Conservation (phyloP, 2,329 filamentous ascomycete species). For the Fusarium brachygibbosum region DNA sequence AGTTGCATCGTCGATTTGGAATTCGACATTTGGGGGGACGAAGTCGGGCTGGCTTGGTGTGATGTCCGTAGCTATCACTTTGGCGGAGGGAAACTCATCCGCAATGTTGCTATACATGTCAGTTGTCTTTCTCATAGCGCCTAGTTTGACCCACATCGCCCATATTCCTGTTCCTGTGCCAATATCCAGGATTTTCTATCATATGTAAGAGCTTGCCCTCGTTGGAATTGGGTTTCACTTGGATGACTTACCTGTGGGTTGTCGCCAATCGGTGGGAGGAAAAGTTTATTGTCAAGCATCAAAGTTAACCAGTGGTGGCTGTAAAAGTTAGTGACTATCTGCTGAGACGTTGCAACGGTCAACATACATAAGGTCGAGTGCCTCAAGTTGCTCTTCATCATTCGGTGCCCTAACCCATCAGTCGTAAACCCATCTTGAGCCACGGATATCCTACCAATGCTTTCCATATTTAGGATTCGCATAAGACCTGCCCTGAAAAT, state of each 20-base stretch:
- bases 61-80: slow-evolving; percentile 42
- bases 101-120: slow-evolving; percentile 25
- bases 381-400: slow-evolving; percentile 44
- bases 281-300: slow-evolving; percentile 43
- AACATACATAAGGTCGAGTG: slow-evolving; percentile 44
- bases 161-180: slow-evolving; percentile 45
- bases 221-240: accelerated
- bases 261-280: slow-evolving; percentile 37
- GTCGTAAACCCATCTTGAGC: accelerated
- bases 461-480: slow-evolving; percentile 47
- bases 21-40: slow-evolving; percentile 55
- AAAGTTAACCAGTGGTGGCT: slow-evolving; percentile 45
- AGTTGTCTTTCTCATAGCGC: accelerated
- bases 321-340: accelerated
- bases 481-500: slow-evolving; percentile 42
- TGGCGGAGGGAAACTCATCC: slow-evolving; percentile 43
- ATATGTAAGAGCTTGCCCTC: not conserved
- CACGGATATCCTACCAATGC: slow-evolving; percentile 27
- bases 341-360: accelerated
- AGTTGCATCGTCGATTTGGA: slow-evolving; percentile 55
- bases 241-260: slow-evolving; percentile 26
- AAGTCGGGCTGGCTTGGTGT: slow-evolving; percentile 41
- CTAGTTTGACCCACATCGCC: slow-evolving; percentile 31
- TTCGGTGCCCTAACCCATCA: slow-evolving; percentile 39
- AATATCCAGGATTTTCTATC: slow-evolving; percentile 36